Conservation (phyloP, 805 yeast species). For the Teunomyces funiuensis region DNA sequence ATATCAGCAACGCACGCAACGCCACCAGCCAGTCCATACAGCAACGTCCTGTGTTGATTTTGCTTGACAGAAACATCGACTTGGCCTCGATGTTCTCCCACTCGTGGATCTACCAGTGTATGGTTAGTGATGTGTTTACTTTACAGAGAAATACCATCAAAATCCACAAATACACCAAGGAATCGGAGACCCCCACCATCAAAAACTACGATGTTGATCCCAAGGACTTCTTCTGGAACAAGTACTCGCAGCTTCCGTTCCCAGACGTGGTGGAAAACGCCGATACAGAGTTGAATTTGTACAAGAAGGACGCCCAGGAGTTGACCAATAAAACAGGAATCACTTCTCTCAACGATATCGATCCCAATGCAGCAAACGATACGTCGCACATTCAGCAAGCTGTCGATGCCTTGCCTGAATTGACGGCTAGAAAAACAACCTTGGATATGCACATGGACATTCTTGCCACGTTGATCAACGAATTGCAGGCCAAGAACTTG, state of each 20-base stretch:
- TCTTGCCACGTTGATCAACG: conserved; percentile 76
- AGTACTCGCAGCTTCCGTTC: conserved; percentile 84
- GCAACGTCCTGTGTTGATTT: conserved; percentile 72
- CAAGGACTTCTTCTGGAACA: conserved; percentile 87
- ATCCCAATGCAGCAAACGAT: conserved; percentile 54
- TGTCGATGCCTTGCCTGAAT: conserved; percentile 87
- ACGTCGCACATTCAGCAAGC: conserved; percentile 78
- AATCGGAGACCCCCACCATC: conserved; percentile 31
- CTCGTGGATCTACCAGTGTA: conserved; percentile 96
- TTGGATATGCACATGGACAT: conserved; percentile 98
- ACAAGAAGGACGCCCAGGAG: conserved; percentile 85
- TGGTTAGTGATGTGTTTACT: conserved; percentile 89
- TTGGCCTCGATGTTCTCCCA: conserved; percentile 92
- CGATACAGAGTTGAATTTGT: conserved; percentile 74
- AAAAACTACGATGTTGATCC: conserved; percentile 88
- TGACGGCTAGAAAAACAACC: conserved; percentile 81
- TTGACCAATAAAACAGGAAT: conserved; percentile 76
- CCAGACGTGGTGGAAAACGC: conserved; percentile 99
- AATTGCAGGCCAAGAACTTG: conserved; percentile 80
- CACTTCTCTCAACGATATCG: conserved; percentile 71
- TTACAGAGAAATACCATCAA: conserved; percentile 81
- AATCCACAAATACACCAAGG: conserved; percentile 40
- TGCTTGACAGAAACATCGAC: conserved; percentile 87
- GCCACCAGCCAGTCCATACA: conserved; percentile 23
- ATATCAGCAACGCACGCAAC: conserved; percentile 65